These are phyloP conservation scores for Trichoderma orchidacearum DNA, from an alignment of 495 filamentous ascomycete genomes.

Conservation along the genomic window DNA sequence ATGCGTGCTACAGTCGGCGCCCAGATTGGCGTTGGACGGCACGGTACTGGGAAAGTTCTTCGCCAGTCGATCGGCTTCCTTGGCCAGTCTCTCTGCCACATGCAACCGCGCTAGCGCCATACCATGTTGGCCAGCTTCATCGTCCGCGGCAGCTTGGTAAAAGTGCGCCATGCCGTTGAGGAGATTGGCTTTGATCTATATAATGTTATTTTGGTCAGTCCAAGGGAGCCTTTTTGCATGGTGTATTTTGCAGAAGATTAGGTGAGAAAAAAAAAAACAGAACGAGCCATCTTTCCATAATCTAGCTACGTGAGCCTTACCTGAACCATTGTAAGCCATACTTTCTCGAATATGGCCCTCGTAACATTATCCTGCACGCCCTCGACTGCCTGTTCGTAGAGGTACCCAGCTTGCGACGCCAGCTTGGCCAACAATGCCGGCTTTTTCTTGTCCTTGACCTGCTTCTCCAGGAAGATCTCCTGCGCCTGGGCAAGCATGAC, in stretches of 20 bases:
- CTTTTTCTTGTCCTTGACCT: conserved; percentile 87
- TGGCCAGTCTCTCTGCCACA: conserved; percentile 60
- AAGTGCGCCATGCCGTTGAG: conserved; percentile 83
- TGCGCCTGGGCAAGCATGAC: conserved; percentile 92
- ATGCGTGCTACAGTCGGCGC: conserved; percentile 57
- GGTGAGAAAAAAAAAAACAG: no score
- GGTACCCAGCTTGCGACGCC: conserved; percentile 74
- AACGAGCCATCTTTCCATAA: background rate
- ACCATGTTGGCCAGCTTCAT: conserved; percentile 77
- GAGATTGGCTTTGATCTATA: conserved; percentile 74
- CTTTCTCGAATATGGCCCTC: conserved; percentile 86
- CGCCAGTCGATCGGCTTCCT: conserved; percentile 63
- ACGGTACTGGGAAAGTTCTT: conserved; percentile 69
- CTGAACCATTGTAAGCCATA: conserved; percentile 81
- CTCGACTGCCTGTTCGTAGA: conserved; percentile 79
- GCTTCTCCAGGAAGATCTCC: conserved; percentile 95
- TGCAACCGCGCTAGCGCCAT: conserved; percentile 74
- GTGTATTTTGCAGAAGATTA: no score
- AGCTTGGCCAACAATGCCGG: conserved; percentile 83
- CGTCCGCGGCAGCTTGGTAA: conserved; percentile 84
- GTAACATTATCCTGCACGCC: conserved; percentile 85
- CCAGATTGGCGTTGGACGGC: conserved; percentile 70
- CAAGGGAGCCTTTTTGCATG: conserved; percentile 3
- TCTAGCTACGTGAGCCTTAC: no score
- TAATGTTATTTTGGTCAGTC: conserved; percentile 4